These are phyloP conservation scores for Thamnidium elegans DNA, from an alignment of 192 early-diverging fungal species.

Conservation along the genomic window DNA sequence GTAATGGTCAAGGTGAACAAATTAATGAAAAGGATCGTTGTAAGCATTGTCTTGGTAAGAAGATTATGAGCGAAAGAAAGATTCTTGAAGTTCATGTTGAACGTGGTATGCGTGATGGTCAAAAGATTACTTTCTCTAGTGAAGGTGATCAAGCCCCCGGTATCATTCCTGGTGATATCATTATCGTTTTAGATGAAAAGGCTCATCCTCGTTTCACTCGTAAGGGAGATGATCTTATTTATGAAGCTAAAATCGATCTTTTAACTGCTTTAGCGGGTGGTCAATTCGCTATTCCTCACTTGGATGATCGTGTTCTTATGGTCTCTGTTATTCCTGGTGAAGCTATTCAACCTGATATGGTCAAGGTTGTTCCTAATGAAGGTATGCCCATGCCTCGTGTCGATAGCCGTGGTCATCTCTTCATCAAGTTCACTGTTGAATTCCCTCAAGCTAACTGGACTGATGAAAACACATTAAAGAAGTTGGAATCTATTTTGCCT, in stretches of 20 bases:
- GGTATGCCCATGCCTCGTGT: constrained; percentile 95
- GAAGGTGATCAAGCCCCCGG: constrained; percentile 98
- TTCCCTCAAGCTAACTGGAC: constrained; percentile 91
- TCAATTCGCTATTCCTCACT: constrained; percentile 84
- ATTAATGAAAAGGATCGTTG: constrained; percentile 92
- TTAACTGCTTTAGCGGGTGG: constrained; percentile 96
- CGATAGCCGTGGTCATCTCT: constrained; percentile 89
- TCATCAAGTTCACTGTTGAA: constrained; percentile 86
- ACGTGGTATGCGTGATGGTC: constrained; percentile 95
- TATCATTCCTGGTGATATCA: constrained; percentile 93
- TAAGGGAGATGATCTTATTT: constrained; percentile 88
- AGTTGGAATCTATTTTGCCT: constrained; percentile 83
- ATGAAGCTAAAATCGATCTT: constrained; percentile 92
- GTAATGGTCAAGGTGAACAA: constrained; percentile 87
- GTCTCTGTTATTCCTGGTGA: constrained; percentile 94
- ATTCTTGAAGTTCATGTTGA: constrained; percentile 97
- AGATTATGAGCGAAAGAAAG: constrained; percentile 87
- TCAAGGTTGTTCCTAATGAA: constrained; percentile 84
- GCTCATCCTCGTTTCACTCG: constrained; percentile 89
- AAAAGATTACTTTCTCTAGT: constrained; percentile 92
- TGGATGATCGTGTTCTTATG: constrained; percentile 87
- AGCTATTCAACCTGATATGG: constrained; percentile 83
- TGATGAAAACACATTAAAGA: constrained; percentile 60
- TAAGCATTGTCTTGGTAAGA: constrained; percentile 88
- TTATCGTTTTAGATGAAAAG: constrained; percentile 96